phyloP scores from a whole-genome alignment of 1,284 basidiomycete species.

The Rhodotorula sp. region DNA sequence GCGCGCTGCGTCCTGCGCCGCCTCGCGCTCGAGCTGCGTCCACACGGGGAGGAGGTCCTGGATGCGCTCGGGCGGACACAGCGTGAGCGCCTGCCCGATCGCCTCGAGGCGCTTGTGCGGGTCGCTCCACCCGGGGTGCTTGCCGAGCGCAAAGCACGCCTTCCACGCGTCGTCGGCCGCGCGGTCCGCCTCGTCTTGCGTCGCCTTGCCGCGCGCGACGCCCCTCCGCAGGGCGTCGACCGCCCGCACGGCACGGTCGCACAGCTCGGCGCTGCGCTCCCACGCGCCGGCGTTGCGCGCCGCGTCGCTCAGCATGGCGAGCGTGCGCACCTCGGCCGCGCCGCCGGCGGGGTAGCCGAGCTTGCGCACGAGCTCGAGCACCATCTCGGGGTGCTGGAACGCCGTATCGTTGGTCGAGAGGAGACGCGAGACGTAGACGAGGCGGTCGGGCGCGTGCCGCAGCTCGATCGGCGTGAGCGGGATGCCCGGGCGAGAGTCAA shows the following conservation, averaged over 20 bases:
- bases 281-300: constrained; percentile 80
- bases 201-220: constrained; percentile 40
- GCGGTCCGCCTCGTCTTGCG: constrained; percentile 52
- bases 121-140: constrained; percentile 72
- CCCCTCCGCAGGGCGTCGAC: constrained; percentile 58
- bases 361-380: constrained; percentile 82
- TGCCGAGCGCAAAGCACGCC: constrained; percentile 79
- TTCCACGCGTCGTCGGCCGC: constrained; percentile 82
- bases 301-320: constrained; percentile 83
- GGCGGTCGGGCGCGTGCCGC: constrained; percentile 77
- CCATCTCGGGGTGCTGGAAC: constrained; percentile 83
- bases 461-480: constrained; percentile 86
- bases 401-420: constrained; percentile 78
- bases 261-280: constrained; percentile 66
- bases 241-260: constrained; percentile 68
- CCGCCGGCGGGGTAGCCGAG: constrained; percentile 72
- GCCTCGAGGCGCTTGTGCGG: constrained; percentile 55
- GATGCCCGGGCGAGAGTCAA: constrained; percentile 67
- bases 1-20: constrained; percentile 11
- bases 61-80: constrained; percentile 79
- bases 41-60: constrained; percentile 71
- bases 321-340: constrained; percentile 72
- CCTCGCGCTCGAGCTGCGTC: constrained; percentile 56
- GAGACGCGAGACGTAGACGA: constrained; percentile 73
- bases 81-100: constrained; percentile 76